These are phyloP conservation scores for Lepidium didymum DNA, from an alignment of 345 rosid genomes.

Conservation along the genomic window DNA sequence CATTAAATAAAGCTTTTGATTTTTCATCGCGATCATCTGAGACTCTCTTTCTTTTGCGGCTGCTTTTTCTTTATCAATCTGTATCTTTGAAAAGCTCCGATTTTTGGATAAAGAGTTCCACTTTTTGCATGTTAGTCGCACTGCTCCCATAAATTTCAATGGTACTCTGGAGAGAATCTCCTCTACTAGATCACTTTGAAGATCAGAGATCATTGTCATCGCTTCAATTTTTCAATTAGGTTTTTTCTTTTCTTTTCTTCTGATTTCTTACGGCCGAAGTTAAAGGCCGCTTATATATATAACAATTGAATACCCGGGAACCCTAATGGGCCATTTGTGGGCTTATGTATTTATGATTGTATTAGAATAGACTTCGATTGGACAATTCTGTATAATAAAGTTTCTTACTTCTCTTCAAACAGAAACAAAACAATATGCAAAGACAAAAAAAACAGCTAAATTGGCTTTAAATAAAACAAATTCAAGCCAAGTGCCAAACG, in stretches of 20 bases:
- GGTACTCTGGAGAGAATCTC: too few species aligned
- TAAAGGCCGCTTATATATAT: background rate
- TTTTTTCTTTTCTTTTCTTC: background rate
- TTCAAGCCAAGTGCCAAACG: constrained; percentile 86
- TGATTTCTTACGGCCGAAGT: background rate
- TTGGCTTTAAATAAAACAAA: background rate
- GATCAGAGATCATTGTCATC: background rate
- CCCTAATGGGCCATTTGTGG: background rate
- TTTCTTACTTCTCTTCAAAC: background rate
- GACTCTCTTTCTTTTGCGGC: too few species aligned
- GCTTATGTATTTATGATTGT: background rate
- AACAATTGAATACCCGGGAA: background rate
- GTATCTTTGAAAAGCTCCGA: background rate
- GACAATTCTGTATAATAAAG: background rate
- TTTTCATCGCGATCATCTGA: background rate
- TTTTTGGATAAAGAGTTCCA: too few species aligned
- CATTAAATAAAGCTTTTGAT: background rate
- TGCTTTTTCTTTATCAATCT: background rate
- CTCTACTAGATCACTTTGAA: background rate
- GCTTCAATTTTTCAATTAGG: background rate
- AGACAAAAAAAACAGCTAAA: background rate
- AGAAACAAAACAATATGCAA: background rate
- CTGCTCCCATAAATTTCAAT: too few species aligned
- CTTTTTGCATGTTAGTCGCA: too few species aligned
- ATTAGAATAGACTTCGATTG: background rate